Evolutionary conservation across 495 filamentous ascomycete species (phyloP), one percentile per base, ranked within the genome.

Genomic region (Trichoderma parareesei): DNA sequence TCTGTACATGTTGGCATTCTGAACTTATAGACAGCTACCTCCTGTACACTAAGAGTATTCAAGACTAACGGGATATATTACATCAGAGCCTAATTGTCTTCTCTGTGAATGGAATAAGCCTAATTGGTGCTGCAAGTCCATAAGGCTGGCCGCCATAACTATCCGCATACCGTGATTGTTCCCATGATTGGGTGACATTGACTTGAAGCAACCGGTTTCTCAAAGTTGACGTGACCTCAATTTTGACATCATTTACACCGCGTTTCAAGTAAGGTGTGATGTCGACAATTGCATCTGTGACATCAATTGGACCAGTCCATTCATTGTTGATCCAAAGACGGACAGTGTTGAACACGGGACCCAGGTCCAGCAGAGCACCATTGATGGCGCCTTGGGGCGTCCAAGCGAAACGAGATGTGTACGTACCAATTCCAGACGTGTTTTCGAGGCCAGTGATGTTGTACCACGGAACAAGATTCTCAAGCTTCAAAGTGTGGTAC

Each of bases 101-200:
- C 20, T 62, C 60, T 8, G 38, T 43, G 38, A 62, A 62, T 3
- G 60, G 60, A 62, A 62, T 62, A 14, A 62, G n/a, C 8, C 8
- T 62, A 14, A 62, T 16, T 13, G 60, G 60, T 13, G 37, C 60
- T 7, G 60, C n/a, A 10, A 62, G 60, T 8, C 60, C 60, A 44
- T 62, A 62, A 16, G 60, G 60, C 38, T 62, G 60, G 14, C 60
- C 60, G 16, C 60, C 60, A 37, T 62, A 62, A n/a, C 38, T 62
- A 4, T 9, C 13, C 16, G 38, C 60, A 27, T 62, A 62, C 9
- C 42, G 8, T 18, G 38, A 40, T 44, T 62, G 38, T 18, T 41
- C 27, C 27, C 20, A 62, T 9, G 38, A 42, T 37, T 62, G 60
- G 10, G 60, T 62, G 6, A 62, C 60, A 42, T 62, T 62, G 13